Evolutionary conservation across 345 rosid genomes (phyloP), one percentile per base, ranked within the genome.

Genomic region (Camelina sativa): DNA sequence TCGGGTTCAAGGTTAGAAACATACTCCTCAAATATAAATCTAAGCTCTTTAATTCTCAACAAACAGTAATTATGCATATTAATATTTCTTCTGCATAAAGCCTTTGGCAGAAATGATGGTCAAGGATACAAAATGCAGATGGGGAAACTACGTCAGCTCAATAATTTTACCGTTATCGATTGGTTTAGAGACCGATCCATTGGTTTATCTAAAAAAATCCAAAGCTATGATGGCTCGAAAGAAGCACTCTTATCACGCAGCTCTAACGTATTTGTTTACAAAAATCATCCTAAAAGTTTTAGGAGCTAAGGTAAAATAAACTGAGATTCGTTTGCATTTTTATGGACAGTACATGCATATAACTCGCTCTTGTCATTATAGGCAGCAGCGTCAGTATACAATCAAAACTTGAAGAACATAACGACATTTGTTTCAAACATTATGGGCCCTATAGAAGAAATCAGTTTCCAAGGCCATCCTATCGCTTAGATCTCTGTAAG

Each of bases 361-460:
- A 8, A 58, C 11, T 15, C 34, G 10, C 25, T 30, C 1, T 66
- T 50, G 7, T 25, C 11, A 66, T 9, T 37, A 28, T 32, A 83
- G 96, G 82, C 25, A 8, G 83, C 83, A 10, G 77, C 80, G 62
- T 13, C 58, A 6, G 1, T 83, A 44, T 67, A 84, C 2, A 62
- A 80, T 37, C 80, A 80, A 76, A 10, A 76, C 4, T 44, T 83
- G 5, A 53, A 69, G 23, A 80, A 81, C 41, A 79, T 82, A 6
- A 84, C 89, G 1, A 37, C 88, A 68, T 76, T 85, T 1, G 83
- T 86, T 62, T 90, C 93, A n/a, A 90, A 86, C n/a, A 43, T 83
- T n/a, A 64, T 82, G 5, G 91, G 91, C 11, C 96, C 91, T 0
- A 35, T 37, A 10, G 89, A 88, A 59, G 89, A 88, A 70, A 83